These are phyloP conservation scores for Colletotrichum sp. DNA, from an alignment of 2,329 filamentous ascomycete genomes.

Conservation along the genomic window DNA sequence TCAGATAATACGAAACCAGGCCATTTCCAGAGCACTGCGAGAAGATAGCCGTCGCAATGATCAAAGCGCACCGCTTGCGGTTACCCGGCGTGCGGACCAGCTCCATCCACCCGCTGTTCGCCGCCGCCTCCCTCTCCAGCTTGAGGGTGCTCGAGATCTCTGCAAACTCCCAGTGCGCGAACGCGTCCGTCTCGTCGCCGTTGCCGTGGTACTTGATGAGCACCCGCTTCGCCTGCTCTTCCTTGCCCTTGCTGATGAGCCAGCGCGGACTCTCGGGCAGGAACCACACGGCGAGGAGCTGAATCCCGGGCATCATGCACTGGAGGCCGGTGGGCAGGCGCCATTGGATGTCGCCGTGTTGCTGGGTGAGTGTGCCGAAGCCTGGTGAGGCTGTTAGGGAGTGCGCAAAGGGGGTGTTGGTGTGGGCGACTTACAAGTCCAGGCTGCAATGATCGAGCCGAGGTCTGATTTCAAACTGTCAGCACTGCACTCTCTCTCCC, in stretches of 20 bases:
- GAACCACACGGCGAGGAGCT: constrained; percentile 43
- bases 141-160: constrained; percentile 41
- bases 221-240: constrained; percentile 54
- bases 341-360: constrained; percentile 50
- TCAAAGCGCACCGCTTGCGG: constrained; percentile 23
- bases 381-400: neutral
- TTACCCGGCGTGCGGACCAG: constrained; percentile 36
- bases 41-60: constrained; percentile 38
- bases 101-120: constrained; percentile 38
- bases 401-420: neutral
- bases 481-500: accelerated
- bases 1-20: constrained; percentile 9
- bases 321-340: constrained; percentile 44
- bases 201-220: constrained; percentile 41
- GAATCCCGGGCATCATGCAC: constrained; percentile 46
- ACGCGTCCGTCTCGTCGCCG: constrained; percentile 11
- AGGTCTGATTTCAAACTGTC: constrained; percentile 24
- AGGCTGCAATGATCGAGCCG: constrained; percentile 41
- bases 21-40: constrained; percentile 22
- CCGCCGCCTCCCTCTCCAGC: constrained; percentile 40
- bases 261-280: constrained; percentile 67
- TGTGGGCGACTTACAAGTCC: constrained; percentile 35
- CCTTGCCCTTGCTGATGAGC: constrained; percentile 55
- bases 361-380: constrained; percentile 46
- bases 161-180: constrained; percentile 20